A percentile compares a stretch with the other conserved stretches of the same genome.
These are phyloP conservation scores for Podila clonocystis DNA, from an alignment of 192 early-diverging fungal species.

Conservation along the genomic window DNA sequence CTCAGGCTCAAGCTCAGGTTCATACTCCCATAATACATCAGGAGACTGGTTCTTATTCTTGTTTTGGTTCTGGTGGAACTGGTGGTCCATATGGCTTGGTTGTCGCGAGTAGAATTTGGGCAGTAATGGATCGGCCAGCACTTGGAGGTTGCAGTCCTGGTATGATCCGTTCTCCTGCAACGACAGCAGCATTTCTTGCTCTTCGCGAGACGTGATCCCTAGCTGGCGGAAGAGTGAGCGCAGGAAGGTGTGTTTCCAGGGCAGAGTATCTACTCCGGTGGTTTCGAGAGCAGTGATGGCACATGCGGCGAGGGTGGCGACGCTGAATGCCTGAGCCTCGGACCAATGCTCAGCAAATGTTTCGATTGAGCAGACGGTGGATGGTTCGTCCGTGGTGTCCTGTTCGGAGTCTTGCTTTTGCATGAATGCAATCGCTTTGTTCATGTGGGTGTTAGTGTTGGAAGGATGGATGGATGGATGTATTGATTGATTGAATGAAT, in stretches of 20 bases:
- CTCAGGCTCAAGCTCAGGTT: background rate
- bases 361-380: slow-evolving; percentile 45
- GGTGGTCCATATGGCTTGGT: background rate
- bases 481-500: too few relatives aligned
- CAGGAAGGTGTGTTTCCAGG: slow-evolving; percentile 49
- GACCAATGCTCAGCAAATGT: slow-evolving; percentile 50
- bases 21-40: too few relatives aligned
- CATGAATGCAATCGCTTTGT: background rate
- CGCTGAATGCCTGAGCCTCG: slow-evolving; percentile 38
- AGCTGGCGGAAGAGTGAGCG: slow-evolving; percentile 34
- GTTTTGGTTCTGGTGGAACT: background rate
- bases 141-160: slow-evolving; percentile 45
- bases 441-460: background rate
- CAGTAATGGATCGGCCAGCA: slow-evolving; percentile 39
- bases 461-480: too few relatives aligned
- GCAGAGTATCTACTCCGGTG: slow-evolving; percentile 31
- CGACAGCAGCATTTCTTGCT: slow-evolving; percentile 42
- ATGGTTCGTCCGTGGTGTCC: slow-evolving; percentile 17
- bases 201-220: slow-evolving; percentile 32
- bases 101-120: slow-evolving; percentile 12
- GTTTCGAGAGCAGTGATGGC: slow-evolving; percentile 41
- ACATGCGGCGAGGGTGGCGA: slow-evolving; percentile 37
- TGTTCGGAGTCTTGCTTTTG: background rate
- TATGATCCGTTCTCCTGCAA: slow-evolving; percentile 41
- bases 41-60: too few relatives aligned